Base-by-base conservation (phyloP, 169 alveolate genomes). In the Hepatocystis sp. region DNA sequence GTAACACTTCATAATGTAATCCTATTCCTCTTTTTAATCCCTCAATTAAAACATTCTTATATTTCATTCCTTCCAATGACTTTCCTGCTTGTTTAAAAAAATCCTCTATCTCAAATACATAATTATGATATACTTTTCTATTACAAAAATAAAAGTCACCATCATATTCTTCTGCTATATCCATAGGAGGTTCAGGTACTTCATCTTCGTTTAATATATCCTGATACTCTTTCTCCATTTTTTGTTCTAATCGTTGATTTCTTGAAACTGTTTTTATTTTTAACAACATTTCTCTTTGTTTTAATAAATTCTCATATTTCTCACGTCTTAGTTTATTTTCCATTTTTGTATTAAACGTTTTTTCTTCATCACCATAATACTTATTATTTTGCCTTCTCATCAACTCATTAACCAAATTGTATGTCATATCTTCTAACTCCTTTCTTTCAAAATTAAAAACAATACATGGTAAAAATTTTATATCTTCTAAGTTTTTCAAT, bases 21-120 rank as follows among this genome's bases (percentile, higher is more conserved):
- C 98, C 98, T 47, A 96, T 93, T 10, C 98, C 98, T 15, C 98
- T 84, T 63, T 91, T 67, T 66, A 96, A 71, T 0, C 94, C 97
- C 67, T 95, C 96, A 23, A 95, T 88, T 58, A 84, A 92, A 39
- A 91, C 21, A 32, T 84, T 84, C 44, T 86, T 90, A 42, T 84
- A 13, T 52, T 85, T 84, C 86, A 96, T 68, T 67, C 91, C 61
- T 66, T 90, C 86, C 27, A 93, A 91, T 44, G 91, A 88, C 49
- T 56, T 85, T 56, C 85, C 93, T 30, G 93, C 94, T 56, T 90
- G 66, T 42, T 76, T 93, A 39, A 90, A 86, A 53, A 92, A 85
- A 47, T 91, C 91, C 10, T 92, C 93, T n/a, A 92, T 68, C 67
- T 93, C 94, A 25, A 89, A 93, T 13, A 92, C 92, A 32, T 91